Conservation (phyloP, 352 stramenopile genomes). For the Globisporangium splendens region DNA sequence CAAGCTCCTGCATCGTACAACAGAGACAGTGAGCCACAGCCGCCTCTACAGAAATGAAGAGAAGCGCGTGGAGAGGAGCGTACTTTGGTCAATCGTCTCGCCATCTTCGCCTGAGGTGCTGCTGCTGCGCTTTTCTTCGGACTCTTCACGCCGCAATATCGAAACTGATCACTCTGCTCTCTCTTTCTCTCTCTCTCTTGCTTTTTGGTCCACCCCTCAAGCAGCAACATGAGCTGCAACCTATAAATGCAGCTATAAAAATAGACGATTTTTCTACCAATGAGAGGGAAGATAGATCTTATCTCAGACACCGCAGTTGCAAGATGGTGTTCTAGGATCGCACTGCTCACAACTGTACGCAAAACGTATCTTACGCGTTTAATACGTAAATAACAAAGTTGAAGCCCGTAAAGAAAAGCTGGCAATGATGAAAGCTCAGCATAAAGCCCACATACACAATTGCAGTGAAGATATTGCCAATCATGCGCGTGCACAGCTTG, state of each 20-base stretch:
- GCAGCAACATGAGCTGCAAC: not conserved
- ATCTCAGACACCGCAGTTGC: too few species aligned
- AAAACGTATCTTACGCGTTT: too few species aligned
- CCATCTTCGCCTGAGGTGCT: conserved; percentile 47
- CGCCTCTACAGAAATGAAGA: not conserved
- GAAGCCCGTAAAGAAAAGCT: too few species aligned
- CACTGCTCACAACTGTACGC: too few species aligned
- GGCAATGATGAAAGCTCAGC: too few species aligned
- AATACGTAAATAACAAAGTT: too few species aligned
- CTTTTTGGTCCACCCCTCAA: not conserved
- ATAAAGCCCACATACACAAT: too few species aligned
- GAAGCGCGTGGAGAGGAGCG: not conserved
- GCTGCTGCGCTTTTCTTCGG: conserved; percentile 3
- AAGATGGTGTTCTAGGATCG: not conserved
- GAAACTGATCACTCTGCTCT: conserved; percentile 10
- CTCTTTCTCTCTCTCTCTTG: not conserved
- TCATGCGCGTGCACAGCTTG: too few species aligned
- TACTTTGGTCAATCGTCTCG: conserved; percentile 81
- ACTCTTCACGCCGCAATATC: conserved; percentile 1
- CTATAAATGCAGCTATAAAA: not conserved
- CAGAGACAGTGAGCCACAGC: not conserved
- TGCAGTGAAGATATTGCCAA: too few species aligned
- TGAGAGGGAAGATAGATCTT: not conserved
- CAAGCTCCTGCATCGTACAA: conserved; percentile 53
- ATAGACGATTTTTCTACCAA: not conserved